A percentile compares a stretch with the other conserved stretches of the same genome.
phyloP scores from a whole-genome alignment of 495 filamentous ascomycete species.

The Aspergillus cristatus region DNA sequence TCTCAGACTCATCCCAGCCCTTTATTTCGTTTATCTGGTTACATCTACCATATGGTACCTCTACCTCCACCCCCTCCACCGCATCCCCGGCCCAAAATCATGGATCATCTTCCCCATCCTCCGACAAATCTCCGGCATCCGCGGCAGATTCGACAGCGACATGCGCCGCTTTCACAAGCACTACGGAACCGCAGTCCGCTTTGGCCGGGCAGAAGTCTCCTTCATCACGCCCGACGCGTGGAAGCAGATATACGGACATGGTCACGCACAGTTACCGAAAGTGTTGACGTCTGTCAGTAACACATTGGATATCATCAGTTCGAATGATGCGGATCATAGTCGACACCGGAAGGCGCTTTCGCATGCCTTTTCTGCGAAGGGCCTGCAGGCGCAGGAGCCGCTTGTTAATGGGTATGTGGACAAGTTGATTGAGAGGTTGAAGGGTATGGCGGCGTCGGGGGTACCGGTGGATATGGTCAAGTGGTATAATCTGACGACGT shows the following conservation, averaged over 20 bases:
- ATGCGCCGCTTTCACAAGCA: background rate
- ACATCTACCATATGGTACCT: background rate
- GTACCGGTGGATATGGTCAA: conserved; percentile 20
- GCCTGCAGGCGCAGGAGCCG: conserved; percentile 40
- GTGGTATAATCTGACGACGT: conserved; percentile 50
- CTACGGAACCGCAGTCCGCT: conserved; percentile 35
- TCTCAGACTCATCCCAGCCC: background rate
- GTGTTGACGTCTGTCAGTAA: background rate
- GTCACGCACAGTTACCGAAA: background rate
- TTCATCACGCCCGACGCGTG: conserved; percentile 42
- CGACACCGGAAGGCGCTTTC: conserved; percentile 24
- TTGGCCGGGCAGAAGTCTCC: conserved; percentile 42
- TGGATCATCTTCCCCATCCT: conserved; percentile 3
- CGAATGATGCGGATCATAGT: conserved; percentile 17
- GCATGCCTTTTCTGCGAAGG: conserved; percentile 43
- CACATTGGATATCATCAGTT: conserved; percentile 7
- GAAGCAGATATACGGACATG: conserved; percentile 22
- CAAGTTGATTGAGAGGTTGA: conserved; percentile 32
- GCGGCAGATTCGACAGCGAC: background rate
- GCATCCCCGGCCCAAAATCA: conserved; percentile 6
- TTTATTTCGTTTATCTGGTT: background rate
- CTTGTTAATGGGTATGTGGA: conserved; percentile 41
- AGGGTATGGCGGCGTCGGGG: conserved; percentile 3
- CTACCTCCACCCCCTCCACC: conserved; percentile 1
- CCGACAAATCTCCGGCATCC: conserved; percentile 2